Evolutionary conservation across 2,329 filamentous ascomycete species (phyloP), one percentile per base, ranked within the genome.

Genomic region (Penicillium occitanis): DNA sequence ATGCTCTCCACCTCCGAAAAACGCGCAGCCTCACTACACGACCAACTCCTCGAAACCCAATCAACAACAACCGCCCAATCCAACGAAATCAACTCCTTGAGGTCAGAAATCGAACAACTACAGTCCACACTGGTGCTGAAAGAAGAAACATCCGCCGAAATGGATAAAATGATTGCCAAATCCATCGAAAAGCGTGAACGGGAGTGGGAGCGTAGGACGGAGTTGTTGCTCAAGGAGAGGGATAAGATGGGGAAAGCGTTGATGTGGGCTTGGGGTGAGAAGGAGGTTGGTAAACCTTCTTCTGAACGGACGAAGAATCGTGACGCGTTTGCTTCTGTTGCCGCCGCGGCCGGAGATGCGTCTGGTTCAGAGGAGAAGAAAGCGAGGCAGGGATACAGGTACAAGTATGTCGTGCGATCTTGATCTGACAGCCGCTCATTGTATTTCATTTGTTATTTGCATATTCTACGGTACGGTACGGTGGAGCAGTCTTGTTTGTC

Each of bases 111-210:
- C 58, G 70, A 75, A 33, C 69, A 73, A 7, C 71, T 79, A 1
- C 71, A 78, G 53, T 70, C 75, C 14, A 63, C 77, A 22, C 75
- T 80, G 28, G 73, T 76, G 13, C 73, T 73, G 1, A 81, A 80
- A 63, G 77, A 80, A n/a, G 77, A 79, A 53, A 73, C 78, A 1
- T 73, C 78, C 17, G 73, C 72, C 0, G 78, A 76, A 3, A 62
- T 81, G 19, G 79, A 81, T 67, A 69, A 74, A 63, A 75, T 77
- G 44, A 78, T 82, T 61, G 75, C 77, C 10, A 71, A 73, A 55
- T 78, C 78, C 0, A 73, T 80, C 14, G 77, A 80, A 58, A 79
- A 78, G 68, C 74, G 79, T 40, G 80, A 82, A 69, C 75, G 75
- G 28, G 78, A 79, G 63, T 82, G 80, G 80, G 74, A 79, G 65